Evolutionary conservation across 2,329 filamentous ascomycete species (phyloP).

Genomic region (Aquanectria penicillioides): DNA sequence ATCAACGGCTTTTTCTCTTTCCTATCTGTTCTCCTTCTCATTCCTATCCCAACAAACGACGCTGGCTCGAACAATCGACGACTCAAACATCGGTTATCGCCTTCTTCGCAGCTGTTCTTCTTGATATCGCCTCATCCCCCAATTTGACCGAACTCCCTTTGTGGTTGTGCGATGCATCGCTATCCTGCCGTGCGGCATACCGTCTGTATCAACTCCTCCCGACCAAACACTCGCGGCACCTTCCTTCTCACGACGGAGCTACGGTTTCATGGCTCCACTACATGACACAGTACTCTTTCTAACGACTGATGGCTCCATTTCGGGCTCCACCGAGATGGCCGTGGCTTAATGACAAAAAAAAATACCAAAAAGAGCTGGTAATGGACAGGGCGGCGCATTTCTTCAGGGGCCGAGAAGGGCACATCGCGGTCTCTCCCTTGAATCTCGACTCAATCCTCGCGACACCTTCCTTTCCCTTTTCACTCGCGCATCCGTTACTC

Average conservation of each 20-base stretch:
- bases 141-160: constrained; percentile 32
- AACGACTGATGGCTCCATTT: constrained; percentile 34
- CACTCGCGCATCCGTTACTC: constrained; percentile 36
- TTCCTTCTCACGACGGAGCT: constrained; percentile 29
- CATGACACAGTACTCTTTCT: constrained; percentile 35
- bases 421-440: constrained; percentile 41
- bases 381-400: constrained; percentile 32
- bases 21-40: constrained; percentile 38
- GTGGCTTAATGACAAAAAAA: constrained; percentile 40
- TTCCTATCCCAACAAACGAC: constrained; percentile 32
- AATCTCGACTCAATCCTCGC: constrained; percentile 42
- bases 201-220: constrained; percentile 34
- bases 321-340: constrained; percentile 33
- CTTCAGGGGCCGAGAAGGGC: constrained; percentile 39
- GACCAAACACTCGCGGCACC: constrained; percentile 28
- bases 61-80: constrained; percentile 20
- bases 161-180: constrained; percentile 32
- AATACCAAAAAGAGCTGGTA: constrained; percentile 33
- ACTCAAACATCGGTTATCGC: constrained; percentile 8
- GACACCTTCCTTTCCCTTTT: constrained; percentile 37
- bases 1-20: constrained; percentile 37
- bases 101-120: constrained; percentile 10
- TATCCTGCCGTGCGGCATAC: constrained; percentile 27
- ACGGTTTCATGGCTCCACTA: constrained; percentile 27
- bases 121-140: constrained; percentile 23